Evolutionary conservation across 176 grass and related monocot genomes (phyloP), one percentile per base, ranked within the genome.

Genomic region (Panicum miliaceum): DNA sequence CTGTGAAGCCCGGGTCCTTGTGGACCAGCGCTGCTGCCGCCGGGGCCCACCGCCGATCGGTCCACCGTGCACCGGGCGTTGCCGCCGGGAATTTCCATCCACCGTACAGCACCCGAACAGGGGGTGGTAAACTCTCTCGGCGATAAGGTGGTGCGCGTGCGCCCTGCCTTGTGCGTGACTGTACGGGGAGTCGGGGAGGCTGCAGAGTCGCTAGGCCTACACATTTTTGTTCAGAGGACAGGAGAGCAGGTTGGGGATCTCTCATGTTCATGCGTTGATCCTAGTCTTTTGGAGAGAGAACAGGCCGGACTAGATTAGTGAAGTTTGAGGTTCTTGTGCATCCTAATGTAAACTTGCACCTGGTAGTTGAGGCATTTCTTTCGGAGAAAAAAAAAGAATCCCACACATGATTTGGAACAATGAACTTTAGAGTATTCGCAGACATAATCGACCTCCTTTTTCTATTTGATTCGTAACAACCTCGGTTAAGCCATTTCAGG

Each of bases 131-230:
- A 67, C 45, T 47, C 43, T 68, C 37, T 4, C 12, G 22, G 68
- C n/a, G 22, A 71, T 1, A 36, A 2, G 63, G 42, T 51, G 56
- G 78, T 27, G 82, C 84, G 82, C 67, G 1, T 32, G 29, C 29
- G 29, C 6, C 51, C 61, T 56, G 73, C 71, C 87, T 73, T 78
- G 81, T 82, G 91, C 80, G 70, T 78, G 88, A 88, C 76, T 88
- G 82, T 85, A 85, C 89, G 67, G 19, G 52, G 29, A 32, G 29
- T 32, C 29, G 1, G 29, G 18, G 78, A 29, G 38, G 66, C 7
- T 1, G 52, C 14, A 15, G 6, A 62, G 64, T 54, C 29, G 83
- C 52, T 77, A 85, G 22, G 42, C 42, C 4, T 23, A 78, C 54
- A 40, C 34, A 26, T 56, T 20, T 9, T 4, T 29, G 14, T 80